Conservation (phyloP, 192 early-diverging fungal species). For the Podila horticola region DNA sequence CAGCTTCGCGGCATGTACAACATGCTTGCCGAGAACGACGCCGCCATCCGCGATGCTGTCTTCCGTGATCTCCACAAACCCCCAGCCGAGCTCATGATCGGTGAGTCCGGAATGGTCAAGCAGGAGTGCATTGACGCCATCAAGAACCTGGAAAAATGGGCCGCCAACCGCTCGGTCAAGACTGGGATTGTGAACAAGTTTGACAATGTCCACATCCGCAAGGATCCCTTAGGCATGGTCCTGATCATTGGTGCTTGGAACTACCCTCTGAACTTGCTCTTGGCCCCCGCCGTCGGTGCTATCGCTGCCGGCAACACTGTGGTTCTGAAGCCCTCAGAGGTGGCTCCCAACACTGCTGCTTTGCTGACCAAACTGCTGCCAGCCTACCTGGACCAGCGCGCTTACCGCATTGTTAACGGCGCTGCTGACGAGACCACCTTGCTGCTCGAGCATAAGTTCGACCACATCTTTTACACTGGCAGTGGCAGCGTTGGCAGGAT, state of each 20-base stretch:
- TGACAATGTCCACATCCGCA: constrained; percentile 69
- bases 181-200: constrained; percentile 60
- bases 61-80: constrained; percentile 71
- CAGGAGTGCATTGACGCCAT: constrained; percentile 61
- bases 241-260: constrained; percentile 66
- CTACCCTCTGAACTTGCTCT: constrained; percentile 68
- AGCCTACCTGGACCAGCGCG: constrained; percentile 78
- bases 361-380: constrained; percentile 72
- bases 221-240: constrained; percentile 70
- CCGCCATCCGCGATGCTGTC: constrained; percentile 66
- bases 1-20: constrained; percentile 73
- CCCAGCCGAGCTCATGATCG: constrained; percentile 62
- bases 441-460: constrained; percentile 82
- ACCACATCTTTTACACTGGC: constrained; percentile 97
- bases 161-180: constrained; percentile 60
- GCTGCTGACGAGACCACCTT: constrained; percentile 77
- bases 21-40: constrained; percentile 72
- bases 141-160: constrained; percentile 73
- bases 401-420: constrained; percentile 81
- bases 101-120: constrained; percentile 67
- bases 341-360: constrained; percentile 71
- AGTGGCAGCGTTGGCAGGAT: constrained; percentile 82
- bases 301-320: constrained; percentile 94
- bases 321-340: constrained; percentile 86
- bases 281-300: constrained; percentile 83